These are phyloP conservation scores for Metschnikowia lunata DNA, from an alignment of 805 yeast species.

Conservation along the genomic window DNA sequence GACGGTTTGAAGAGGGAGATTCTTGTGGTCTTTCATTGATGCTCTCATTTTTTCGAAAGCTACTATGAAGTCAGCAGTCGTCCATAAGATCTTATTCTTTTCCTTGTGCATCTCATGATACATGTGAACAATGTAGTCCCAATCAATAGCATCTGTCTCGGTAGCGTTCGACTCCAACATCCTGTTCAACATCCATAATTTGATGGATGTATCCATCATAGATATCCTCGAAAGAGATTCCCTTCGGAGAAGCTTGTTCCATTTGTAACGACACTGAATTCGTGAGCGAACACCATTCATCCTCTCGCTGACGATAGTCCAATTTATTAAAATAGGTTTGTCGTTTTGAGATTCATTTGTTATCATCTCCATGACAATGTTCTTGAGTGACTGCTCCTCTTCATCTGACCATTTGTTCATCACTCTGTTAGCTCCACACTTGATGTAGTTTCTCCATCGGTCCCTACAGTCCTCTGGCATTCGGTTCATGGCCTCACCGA, in stretches of 20 bases:
- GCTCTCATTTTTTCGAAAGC: slow-evolving; percentile 59
- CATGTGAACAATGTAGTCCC: slow-evolving; percentile 30
- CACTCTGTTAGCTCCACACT: slow-evolving; percentile 77
- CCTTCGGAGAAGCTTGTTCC: slow-evolving; percentile 75
- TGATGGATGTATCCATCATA: slow-evolving; percentile 31
- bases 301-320: slow-evolving; percentile 87
- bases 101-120: slow-evolving; percentile 26
- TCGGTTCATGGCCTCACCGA: slow-evolving; percentile 75
- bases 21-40: slow-evolving; percentile 42
- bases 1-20: slow-evolving; percentile 11
- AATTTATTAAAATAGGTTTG: slow-evolving; percentile 54
- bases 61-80: slow-evolving; percentile 54
- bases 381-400: slow-evolving; percentile 62
- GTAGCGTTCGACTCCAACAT: slow-evolving; percentile 25
- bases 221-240: slow-evolving; percentile 37
- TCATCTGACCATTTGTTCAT: slow-evolving; percentile 74
- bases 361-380: slow-evolving; percentile 50
- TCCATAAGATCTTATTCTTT: slow-evolving; percentile 38
- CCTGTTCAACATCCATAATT: slow-evolving; percentile 35
- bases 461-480: slow-evolving; percentile 99
- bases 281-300: slow-evolving; percentile 89
- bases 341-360: slow-evolving; percentile 18
- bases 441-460: slow-evolving; percentile 92
- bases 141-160: slow-evolving; percentile 28
- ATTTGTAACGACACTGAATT: slow-evolving; percentile 92